A percentile compares a stretch with the other conserved stretches of the same genome.
phyloP scores from a whole-genome alignment of 73 alveolate genomes.

The Paraurostyla sp. region DNA sequence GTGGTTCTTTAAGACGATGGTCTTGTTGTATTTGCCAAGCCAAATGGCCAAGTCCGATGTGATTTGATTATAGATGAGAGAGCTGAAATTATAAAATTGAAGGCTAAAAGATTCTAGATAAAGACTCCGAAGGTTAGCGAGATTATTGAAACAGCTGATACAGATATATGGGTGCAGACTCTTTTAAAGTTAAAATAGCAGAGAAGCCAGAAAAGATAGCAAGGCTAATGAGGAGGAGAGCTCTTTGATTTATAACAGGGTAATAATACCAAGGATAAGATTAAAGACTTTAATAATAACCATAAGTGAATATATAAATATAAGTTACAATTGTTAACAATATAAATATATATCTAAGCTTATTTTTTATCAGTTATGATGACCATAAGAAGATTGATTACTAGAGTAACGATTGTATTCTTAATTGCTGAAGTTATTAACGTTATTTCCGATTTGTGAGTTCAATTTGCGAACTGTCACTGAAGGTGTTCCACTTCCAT shows the following conservation, averaged over 20 bases:
- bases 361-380: no score
- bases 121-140: neutral
- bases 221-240: neutral
- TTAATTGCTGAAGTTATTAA: no score
- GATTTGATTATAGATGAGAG: constrained; percentile 5
- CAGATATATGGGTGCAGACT: neutral
- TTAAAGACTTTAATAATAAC: no score
- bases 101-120: neutral
- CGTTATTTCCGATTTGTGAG: neutral
- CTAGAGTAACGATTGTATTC: no score
- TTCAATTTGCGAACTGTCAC: neutral
- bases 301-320: no score
- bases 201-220: no score
- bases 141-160: constrained; percentile 20
- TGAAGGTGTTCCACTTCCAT: neutral
- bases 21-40: neutral
- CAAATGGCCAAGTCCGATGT: constrained; percentile 10
- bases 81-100: neutral
- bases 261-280: no score
- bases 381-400: no score
- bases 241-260: no score
- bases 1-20: constrained; percentile 43
- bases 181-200: neutral
- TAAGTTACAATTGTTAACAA: no score
- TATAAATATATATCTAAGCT: no score